Evolutionary conservation across 2,329 filamentous ascomycete species (phyloP).

Genomic region (Eutypa lata): DNA sequence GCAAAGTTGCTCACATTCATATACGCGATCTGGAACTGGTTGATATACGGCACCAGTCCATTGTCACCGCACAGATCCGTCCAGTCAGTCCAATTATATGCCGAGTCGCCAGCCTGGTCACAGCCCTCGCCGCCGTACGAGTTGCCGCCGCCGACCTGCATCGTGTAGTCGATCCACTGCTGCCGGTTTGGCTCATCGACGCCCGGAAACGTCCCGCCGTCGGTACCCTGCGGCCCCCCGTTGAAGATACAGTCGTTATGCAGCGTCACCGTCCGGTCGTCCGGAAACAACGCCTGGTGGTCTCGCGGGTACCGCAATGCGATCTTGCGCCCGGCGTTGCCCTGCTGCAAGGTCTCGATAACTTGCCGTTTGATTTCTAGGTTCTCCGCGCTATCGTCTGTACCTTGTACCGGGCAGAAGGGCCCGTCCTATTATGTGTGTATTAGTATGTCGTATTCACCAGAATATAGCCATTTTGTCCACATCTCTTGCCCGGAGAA

Average conservation of each 20-base stretch:
- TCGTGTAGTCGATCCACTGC: conserved; percentile 11
- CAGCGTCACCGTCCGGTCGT: conserved; percentile 24
- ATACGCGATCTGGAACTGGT: conserved; percentile 9
- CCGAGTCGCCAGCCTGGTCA: conserved; percentile 4
- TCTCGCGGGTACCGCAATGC: conserved; percentile 13
- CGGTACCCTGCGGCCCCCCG: conserved; percentile 22
- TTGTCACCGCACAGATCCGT: conserved; percentile 10
- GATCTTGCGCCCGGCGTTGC: conserved; percentile 6
- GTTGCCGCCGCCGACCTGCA: conserved; percentile 6
- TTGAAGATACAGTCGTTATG: conserved; percentile 31
- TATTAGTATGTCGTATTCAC: neutral
- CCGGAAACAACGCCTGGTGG: conserved; percentile 7
- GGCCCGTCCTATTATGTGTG: conserved; percentile 4
- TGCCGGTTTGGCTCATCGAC: neutral
- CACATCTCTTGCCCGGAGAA: neutral
- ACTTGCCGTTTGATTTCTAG: conserved; percentile 5
- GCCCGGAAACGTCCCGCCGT: conserved; percentile 11
- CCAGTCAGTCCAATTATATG: conserved; percentile 11
- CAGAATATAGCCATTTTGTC: neutral
- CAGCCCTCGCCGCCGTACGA: conserved; percentile 14
- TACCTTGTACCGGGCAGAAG: conserved; percentile 2
- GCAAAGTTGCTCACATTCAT: conserved; percentile 4
- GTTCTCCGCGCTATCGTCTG: conserved; percentile 1
- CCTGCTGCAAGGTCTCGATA: conserved; percentile 3
- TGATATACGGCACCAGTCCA: conserved; percentile 9